phyloP scores from a whole-genome alignment of 2,329 filamentous ascomycete genomes.

The Monilinia polystroma region DNA sequence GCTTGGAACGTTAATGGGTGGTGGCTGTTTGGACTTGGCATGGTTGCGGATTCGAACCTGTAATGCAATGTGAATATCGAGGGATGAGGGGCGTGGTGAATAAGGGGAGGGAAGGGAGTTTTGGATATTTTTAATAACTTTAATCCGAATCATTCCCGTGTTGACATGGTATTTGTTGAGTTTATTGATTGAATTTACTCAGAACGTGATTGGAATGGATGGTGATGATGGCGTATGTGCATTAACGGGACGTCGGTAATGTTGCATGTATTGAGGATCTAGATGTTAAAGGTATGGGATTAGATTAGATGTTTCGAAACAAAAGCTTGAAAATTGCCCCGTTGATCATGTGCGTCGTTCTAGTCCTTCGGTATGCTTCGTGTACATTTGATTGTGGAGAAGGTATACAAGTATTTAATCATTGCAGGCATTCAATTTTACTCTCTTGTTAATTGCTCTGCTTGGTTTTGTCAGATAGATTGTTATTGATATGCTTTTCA shows the following conservation, averaged over 20 bases:
- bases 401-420: neutral
- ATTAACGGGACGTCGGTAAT: neutral
- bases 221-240: too few relatives aligned
- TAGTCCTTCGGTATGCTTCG: neutral
- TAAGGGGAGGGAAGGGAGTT: neutral
- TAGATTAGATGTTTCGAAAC: slow-evolving; percentile 7
- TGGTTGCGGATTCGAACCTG: neutral
- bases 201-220: too few relatives aligned
- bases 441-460: too few relatives aligned
- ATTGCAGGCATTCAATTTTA: neutral
- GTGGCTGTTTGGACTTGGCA: neutral
- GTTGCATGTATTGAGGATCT: neutral
- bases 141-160: neutral
- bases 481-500: neutral
- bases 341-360: slow-evolving; percentile 1
- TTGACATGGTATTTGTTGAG: too few relatives aligned
- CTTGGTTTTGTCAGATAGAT: neutral
- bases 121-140: too few relatives aligned
- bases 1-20: neutral
- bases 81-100: neutral
- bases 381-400: too few relatives aligned
- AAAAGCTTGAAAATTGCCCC: neutral
- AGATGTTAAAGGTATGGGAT: neutral
- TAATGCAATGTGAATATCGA: neutral
- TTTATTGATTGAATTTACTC: too few relatives aligned